Conservation (phyloP, 73 alveolate genomes). For the Urostyla sp. region DNA sequence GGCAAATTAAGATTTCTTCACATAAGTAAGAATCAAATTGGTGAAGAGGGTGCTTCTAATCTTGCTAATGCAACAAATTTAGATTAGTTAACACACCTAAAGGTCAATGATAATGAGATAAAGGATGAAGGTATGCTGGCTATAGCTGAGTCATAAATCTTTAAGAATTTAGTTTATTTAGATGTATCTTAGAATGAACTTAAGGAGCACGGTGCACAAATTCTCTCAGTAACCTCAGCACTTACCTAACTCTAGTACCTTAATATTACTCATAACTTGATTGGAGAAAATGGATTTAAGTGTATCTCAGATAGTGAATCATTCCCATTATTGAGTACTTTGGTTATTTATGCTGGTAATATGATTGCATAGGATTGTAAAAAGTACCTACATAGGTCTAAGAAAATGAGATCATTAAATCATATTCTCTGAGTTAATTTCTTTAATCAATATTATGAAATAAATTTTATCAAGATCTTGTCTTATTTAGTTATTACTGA, state of each 20-base stretch:
- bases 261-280: slow-evolving; percentile 36
- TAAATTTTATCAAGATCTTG: neutral
- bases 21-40: slow-evolving; percentile 41
- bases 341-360: slow-evolving; percentile 53
- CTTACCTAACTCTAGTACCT: slow-evolving; percentile 42
- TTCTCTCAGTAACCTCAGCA: slow-evolving; percentile 27
- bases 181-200: slow-evolving; percentile 46
- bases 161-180: slow-evolving; percentile 21
- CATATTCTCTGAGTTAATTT: slow-evolving; percentile 21
- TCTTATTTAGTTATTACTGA: neutral
- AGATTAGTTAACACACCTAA: slow-evolving; percentile 11
- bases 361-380: slow-evolving; percentile 42
- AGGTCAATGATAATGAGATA: slow-evolving; percentile 38
- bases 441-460: neutral
- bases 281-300: slow-evolving; percentile 62
- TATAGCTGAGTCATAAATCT: slow-evolving; percentile 22
- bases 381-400: slow-evolving; percentile 40
- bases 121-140: slow-evolving; percentile 51
- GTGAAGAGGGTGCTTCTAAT: slow-evolving; percentile 30
- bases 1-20: slow-evolving; percentile 32
- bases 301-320: slow-evolving; percentile 50
- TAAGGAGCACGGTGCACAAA: slow-evolving; percentile 50
- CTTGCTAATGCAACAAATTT: slow-evolving; percentile 10
- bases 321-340: slow-evolving; percentile 42
- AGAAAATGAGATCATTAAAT: slow-evolving; percentile 36